These are phyloP conservation scores for Cryphonectria naterciae DNA, from an alignment of 2,329 filamentous ascomycete species.

Conservation along the genomic window DNA sequence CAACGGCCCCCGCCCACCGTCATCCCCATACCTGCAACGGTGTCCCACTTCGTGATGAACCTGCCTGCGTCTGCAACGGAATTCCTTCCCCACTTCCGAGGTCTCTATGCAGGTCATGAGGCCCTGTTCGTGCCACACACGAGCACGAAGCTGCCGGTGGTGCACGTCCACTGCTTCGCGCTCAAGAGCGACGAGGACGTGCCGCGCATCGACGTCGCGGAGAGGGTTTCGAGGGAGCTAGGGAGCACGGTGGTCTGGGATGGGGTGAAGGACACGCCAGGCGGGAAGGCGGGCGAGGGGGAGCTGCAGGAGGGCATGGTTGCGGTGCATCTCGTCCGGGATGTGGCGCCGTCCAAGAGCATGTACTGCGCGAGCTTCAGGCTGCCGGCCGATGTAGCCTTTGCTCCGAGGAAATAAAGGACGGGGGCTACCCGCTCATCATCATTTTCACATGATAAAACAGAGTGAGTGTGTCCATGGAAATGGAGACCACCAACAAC, in stretches of 20 bases:
- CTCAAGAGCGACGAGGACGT: constrained; percentile 78
- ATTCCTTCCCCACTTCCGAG: constrained; percentile 77
- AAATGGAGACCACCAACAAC: constrained; percentile 26
- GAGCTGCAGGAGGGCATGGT: constrained; percentile 54
- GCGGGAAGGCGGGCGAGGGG: constrained; percentile 42
- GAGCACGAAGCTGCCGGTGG: constrained; percentile 68
- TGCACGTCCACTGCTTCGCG: constrained; percentile 95
- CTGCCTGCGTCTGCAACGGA: constrained; percentile 86
- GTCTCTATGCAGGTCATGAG: constrained; percentile 77
- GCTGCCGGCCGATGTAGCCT: constrained; percentile 81
- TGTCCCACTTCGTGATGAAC: constrained; percentile 98
- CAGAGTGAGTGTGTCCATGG: not conserved
- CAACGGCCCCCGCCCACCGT: constrained; percentile 38
- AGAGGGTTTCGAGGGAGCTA: constrained; percentile 66
- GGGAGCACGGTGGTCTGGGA: constrained; percentile 55
- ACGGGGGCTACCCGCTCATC: not conserved
- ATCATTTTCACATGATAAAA: constrained; percentile 8
- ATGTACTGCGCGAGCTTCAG: constrained; percentile 98
- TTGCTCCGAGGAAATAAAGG: constrained; percentile 50
- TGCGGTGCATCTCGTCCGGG: constrained; percentile 71
- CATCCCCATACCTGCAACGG: constrained; percentile 69
- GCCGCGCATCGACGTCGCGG: constrained; percentile 66
- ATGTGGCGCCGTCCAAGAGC: constrained; percentile 90
- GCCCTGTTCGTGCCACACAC: constrained; percentile 66
- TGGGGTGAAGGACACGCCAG: constrained; percentile 45